phyloP scores from a whole-genome alignment of 2,329 filamentous ascomycete genomes.

The Teratosphaeria epicoccoides region DNA sequence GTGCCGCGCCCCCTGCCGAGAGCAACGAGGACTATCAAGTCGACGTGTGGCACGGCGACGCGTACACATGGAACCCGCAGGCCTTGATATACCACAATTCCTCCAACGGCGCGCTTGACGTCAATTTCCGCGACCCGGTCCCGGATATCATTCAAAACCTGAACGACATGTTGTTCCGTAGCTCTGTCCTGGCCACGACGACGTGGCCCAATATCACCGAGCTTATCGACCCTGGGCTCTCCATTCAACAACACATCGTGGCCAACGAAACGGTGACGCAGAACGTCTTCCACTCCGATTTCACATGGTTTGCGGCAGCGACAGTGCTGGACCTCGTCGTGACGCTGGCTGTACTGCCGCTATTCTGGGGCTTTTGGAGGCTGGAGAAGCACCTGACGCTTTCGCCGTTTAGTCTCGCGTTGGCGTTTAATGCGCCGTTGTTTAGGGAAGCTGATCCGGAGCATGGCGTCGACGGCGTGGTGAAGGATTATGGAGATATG shows the following conservation, averaged over 20 bases:
- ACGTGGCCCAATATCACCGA: background rate
- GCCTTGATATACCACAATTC: background rate
- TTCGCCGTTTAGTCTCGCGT: constrained; percentile 1
- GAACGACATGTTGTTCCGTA: constrained; percentile 8
- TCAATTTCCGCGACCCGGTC: constrained; percentile 4
- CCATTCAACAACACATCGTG: constrained; percentile 1
- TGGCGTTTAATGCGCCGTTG: constrained; percentile 4
- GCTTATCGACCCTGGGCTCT: constrained; percentile 5
- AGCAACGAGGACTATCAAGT: background rate
- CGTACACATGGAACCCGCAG: background rate
- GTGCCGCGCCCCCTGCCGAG: background rate
- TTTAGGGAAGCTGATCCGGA: constrained; percentile 1
- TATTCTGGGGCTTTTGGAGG: constrained; percentile 12
- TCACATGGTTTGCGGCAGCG: constrained; percentile 9
- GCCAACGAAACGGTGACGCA: constrained; percentile 5
- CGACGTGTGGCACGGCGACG: background rate
- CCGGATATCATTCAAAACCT: constrained; percentile 3
- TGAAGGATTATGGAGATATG: constrained; percentile 1
- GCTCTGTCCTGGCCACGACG: constrained; percentile 1
- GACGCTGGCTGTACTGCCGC: constrained; percentile 5
- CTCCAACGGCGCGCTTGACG: background rate
- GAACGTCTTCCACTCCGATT: constrained; percentile 10
- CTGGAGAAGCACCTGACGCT: background rate
- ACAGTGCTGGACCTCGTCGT: constrained; percentile 6
- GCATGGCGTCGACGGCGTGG: background rate